These are phyloP conservation scores for Pseudogymnoascus sp. DNA, from an alignment of 2,329 filamentous ascomycete species.

Conservation along the genomic window DNA sequence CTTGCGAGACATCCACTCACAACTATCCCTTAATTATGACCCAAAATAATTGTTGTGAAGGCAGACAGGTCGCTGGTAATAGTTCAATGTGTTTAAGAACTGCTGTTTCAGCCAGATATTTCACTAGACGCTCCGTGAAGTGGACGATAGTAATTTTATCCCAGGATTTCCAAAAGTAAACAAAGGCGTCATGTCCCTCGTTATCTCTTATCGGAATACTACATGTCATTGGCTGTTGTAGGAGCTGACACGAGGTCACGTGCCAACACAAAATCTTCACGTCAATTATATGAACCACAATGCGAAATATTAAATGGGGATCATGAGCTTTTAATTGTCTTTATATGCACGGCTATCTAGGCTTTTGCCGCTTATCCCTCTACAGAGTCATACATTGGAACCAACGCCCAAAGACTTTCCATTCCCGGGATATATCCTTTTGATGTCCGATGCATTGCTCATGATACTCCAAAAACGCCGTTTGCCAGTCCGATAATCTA, in stretches of 20 bases:
- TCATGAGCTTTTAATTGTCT: constrained; percentile 26
- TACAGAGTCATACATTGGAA: constrained; percentile 1
- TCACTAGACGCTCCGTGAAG: background rate
- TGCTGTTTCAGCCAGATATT: background rate
- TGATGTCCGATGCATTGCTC: constrained; percentile 15
- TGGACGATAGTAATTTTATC: background rate
- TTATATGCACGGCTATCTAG: constrained; percentile 27
- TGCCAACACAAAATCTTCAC: background rate
- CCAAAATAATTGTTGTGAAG: background rate
- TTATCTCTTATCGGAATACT: background rate
- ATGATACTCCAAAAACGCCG: constrained; percentile 24
- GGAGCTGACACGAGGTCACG: background rate
- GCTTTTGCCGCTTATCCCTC: constrained; percentile 14
- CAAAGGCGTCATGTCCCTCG: background rate
- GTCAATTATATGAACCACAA: background rate
- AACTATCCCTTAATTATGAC: background rate
- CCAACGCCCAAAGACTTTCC: constrained; percentile 4
- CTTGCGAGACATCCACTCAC: background rate
- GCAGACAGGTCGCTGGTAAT: background rate
- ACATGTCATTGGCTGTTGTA: background rate
- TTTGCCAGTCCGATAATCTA: constrained; percentile 39
- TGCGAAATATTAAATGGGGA: constrained; percentile 11
- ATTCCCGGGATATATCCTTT: constrained; percentile 17
- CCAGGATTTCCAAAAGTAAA: background rate
- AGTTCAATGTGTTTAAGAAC: background rate